A percentile compares a stretch with the other conserved stretches of the same genome.
Conservation (phyloP, 2,329 filamentous ascomycete genomes). For the Gaeumannomyces sp. region DNA sequence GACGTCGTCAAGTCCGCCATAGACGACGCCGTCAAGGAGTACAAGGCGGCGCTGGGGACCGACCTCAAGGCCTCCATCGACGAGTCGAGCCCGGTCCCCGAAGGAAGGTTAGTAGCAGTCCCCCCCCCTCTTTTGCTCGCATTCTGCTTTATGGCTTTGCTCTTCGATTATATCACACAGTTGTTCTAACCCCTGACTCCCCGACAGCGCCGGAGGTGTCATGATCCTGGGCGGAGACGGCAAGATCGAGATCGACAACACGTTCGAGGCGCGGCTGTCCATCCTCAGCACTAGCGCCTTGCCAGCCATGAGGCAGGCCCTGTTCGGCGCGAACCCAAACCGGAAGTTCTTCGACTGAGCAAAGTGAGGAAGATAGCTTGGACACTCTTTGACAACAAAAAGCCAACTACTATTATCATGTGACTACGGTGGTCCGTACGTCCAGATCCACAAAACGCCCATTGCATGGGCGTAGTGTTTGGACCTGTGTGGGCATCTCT, state of each 20-base stretch:
- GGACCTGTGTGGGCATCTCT: neutral
- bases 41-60: constrained; percentile 69
- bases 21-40: constrained; percentile 70
- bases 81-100: constrained; percentile 71
- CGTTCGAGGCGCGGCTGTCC: constrained; percentile 83
- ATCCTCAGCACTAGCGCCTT: constrained; percentile 80
- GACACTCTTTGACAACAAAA: neutral
- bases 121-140: neutral
- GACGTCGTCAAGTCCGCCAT: constrained; percentile 72
- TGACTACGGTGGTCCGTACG: neutral
- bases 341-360: constrained; percentile 86
- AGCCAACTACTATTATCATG: neutral
- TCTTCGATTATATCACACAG: neutral
- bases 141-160: neutral
- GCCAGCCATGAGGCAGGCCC: constrained; percentile 73
- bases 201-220: constrained; percentile 71
- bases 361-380: neutral
- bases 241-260: constrained; percentile 99
- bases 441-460: neutral
- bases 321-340: constrained; percentile 94
- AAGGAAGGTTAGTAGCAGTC: constrained; percentile 68
- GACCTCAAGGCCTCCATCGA: constrained; percentile 67
- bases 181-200: constrained; percentile 18
- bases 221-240: constrained; percentile 73
- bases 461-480: neutral